A percentile compares a stretch with the other conserved stretches of the same genome.
Conservation (phyloP, 345 rosid species). For the Populus deltoides region DNA sequence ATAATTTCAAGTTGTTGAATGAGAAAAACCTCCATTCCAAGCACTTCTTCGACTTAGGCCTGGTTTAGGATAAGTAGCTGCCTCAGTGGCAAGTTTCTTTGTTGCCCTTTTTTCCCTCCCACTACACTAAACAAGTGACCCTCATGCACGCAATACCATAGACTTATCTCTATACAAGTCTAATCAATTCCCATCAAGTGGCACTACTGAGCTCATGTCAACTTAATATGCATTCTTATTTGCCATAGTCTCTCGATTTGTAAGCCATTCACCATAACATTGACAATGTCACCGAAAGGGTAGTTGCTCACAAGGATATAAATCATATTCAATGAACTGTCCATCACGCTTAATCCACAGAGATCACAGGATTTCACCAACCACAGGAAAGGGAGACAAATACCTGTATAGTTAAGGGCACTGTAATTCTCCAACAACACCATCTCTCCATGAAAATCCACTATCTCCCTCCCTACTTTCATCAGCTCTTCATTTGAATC, state of each 20-base stretch:
- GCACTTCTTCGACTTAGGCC: neutral
- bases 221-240: neutral
- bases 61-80: neutral
- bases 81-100: neutral
- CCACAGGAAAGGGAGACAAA: neutral
- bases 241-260: neutral
- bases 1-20: neutral
- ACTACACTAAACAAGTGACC: neutral
- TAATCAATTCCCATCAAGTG: neutral
- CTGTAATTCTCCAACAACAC: slow-evolving; percentile 88
- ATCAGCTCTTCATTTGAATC: slow-evolving; percentile 56
- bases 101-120: neutral
- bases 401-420: slow-evolving; percentile 95
- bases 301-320: neutral
- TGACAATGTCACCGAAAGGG: neutral
- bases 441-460: slow-evolving; percentile 98
- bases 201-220: neutral
- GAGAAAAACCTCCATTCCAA: neutral
- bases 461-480: slow-evolving; percentile 69
- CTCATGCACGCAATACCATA: neutral
- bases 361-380: neutral
- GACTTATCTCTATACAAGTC: neutral
- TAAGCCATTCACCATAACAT: neutral
- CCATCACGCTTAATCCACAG: neutral
- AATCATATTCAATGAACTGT: neutral